Conservation (phyloP, 257 asterid species). For the Lantana camara region DNA sequence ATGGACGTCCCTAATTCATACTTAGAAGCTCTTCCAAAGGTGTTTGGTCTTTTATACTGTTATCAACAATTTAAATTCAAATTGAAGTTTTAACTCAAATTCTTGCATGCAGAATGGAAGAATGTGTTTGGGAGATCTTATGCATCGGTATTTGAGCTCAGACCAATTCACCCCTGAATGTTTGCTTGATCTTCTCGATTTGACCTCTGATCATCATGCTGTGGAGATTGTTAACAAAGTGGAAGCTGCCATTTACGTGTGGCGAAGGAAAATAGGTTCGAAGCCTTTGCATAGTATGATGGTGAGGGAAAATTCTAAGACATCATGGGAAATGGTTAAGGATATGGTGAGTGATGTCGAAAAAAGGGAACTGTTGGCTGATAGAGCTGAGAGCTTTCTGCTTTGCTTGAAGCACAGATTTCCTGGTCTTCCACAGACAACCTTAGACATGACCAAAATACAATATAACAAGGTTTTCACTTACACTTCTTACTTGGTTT, state of each 20-base stretch:
- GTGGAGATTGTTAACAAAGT: conserved; percentile 69
- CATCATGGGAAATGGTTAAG: conserved; percentile 80
- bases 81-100: background rate
- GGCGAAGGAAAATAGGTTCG: conserved; percentile 53
- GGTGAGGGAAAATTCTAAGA: conserved; percentile 46
- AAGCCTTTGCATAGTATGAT: conserved; percentile 36
- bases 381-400: conserved; percentile 72
- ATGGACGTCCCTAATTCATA: conserved; percentile 70
- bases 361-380: conserved; percentile 59
- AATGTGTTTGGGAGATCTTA: conserved; percentile 67
- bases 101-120: conserved; percentile 55
- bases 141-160: conserved; percentile 51
- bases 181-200: conserved; percentile 70
- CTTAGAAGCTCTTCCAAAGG: conserved; percentile 76
- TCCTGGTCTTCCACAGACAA: conserved; percentile 79
- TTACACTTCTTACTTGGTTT: background rate
- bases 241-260: conserved; percentile 60
- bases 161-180: conserved; percentile 69
- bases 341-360: conserved; percentile 67
- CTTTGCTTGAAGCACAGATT: conserved; percentile 63
- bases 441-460: conserved; percentile 74
- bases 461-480: conserved; percentile 65
- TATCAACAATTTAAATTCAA: too few species aligned
- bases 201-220: conserved; percentile 78
- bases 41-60: too few species aligned